Evolutionary conservation across 2,329 filamentous ascomycete genomes (phyloP), one percentile per base, ranked within the genome.

Genomic region (Clonostachys sp.): DNA sequence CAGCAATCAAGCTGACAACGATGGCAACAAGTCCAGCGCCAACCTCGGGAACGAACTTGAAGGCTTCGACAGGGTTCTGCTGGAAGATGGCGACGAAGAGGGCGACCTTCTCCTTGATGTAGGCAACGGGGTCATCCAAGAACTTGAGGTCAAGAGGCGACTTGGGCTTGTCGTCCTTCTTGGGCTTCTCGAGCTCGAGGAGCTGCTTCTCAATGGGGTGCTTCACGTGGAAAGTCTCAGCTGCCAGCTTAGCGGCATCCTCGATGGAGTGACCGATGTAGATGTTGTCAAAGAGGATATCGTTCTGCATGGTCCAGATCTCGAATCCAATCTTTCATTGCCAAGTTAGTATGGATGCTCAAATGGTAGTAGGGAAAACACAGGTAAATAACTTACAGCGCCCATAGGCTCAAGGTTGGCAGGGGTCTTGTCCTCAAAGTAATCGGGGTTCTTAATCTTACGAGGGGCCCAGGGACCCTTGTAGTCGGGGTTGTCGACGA

Each of bases 251-350:
- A 70, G 87, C 84, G 53, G 94, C 94, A 58, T 99, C 94, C 64
- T 90, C 90, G 58, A 94, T 69, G 17, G 92, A 97, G 84, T 99
- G 94, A 54, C 94, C 94, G 67, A 99, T 91, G 83, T 97, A 99
- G 79, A 99, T 95, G 85, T 99, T 99, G 83, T 97, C 90, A 62
- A 99, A 97, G 62, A 96, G 86, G 60, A 99, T 97, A 66, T 96
- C 88, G 69, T 85, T 95, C 75, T 96, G 92, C 94, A 99, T 99
- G 62, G 94, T 97, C 94, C 94, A 99, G 75, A 99, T 92, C 74
- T 99, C 94, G 64, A 97, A 97, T 61, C 94, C 94, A 74, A 97
- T 91, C 87, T 91, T 63, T 24, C 20, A 30, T 17, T 42, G 24
- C 35, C 18, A 2, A 33, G 45, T 55, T 51, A 63, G 58, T 54